Conservation (phyloP, 2,329 filamentous ascomycete genomes). For the Didymellaceae sp. region DNA sequence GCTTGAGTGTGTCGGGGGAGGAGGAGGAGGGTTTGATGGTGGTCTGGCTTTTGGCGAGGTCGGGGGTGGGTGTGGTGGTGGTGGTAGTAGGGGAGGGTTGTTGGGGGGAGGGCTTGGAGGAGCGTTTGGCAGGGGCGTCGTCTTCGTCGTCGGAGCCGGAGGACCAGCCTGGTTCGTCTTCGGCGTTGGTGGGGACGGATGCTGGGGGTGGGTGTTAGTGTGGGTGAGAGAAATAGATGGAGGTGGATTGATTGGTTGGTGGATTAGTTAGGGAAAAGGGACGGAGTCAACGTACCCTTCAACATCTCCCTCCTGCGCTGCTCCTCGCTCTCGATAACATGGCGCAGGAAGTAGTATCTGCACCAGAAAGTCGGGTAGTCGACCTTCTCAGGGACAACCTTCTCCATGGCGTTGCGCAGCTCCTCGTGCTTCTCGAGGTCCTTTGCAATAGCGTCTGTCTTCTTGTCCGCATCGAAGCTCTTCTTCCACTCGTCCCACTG, state of each 20-base stretch:
- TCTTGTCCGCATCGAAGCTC: conserved; percentile 79
- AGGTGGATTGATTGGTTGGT: too few species aligned
- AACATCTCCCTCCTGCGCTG: conserved; percentile 85
- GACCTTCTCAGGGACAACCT: conserved; percentile 90
- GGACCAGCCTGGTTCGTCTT: conserved; percentile 73
- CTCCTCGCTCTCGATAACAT: conserved; percentile 93
- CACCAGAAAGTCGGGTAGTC: conserved; percentile 91
- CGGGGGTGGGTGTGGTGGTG: conserved; percentile 18
- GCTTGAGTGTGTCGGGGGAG: conserved; percentile 58
- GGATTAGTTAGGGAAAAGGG: too few species aligned
- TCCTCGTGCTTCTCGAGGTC: conserved; percentile 89
- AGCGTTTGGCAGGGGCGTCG: conserved; percentile 7
- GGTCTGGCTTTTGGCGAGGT: conserved; percentile 44
- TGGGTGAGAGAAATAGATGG: neutral
- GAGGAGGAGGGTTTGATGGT: conserved; percentile 46
- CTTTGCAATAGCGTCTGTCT: conserved; percentile 80
- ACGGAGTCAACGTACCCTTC: conserved; percentile 80
- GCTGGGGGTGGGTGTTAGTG: conserved; percentile 26
- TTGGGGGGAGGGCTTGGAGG: conserved; percentile 10
- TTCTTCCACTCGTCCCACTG: conserved; percentile 78
- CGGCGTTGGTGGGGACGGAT: conserved; percentile 75
- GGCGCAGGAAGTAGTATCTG: conserved; percentile 92
- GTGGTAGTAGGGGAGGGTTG: conserved; percentile 12
- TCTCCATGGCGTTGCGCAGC: conserved; percentile 88
- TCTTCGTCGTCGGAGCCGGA: conserved; percentile 69